phyloP scores from a whole-genome alignment of 164 flowering plant species.

The Tetrastigma voinierianum region DNA sequence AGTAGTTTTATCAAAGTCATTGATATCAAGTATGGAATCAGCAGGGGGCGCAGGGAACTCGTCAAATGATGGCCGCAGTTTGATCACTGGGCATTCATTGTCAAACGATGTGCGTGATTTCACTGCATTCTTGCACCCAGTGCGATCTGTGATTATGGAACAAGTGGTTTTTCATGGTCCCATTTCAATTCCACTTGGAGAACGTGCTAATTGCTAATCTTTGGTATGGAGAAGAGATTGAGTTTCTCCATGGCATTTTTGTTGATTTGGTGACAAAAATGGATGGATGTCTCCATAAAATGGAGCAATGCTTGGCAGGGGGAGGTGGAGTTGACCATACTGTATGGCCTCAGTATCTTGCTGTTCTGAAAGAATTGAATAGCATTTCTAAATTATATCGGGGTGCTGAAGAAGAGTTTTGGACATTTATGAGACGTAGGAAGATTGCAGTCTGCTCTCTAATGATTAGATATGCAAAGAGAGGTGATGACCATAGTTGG shows the following conservation, averaged over 20 bases:
- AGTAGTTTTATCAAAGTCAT: constrained; percentile 32
- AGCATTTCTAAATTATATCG: constrained; percentile 49
- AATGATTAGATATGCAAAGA: constrained; percentile 40
- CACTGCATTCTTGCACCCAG: constrained; percentile 46
- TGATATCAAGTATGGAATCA: constrained; percentile 28
- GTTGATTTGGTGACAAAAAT: constrained; percentile 39
- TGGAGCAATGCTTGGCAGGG: constrained; percentile 37
- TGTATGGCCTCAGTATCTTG: constrained; percentile 54
- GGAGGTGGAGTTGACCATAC: constrained; percentile 21
- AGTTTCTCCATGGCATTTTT: constrained; percentile 35
- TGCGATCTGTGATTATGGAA: constrained; percentile 36
- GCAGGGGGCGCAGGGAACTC: constrained; percentile 6
- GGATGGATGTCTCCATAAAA: constrained; percentile 43
- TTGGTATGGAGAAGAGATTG: constrained; percentile 38
- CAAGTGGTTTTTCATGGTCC: constrained; percentile 26
- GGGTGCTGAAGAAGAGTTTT: constrained; percentile 51
- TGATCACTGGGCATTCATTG: not conserved
- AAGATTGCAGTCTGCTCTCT: constrained; percentile 43
- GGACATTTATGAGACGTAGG: constrained; percentile 44
- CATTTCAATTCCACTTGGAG: constrained; percentile 23
- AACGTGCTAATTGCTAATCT: constrained; percentile 15
- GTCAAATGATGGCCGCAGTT: too few species aligned
- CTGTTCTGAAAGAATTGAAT: constrained; percentile 61
- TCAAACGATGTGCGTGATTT: constrained; percentile 52
- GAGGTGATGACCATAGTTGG: constrained; percentile 73